Evolutionary conservation across 2,329 filamentous ascomycete species (phyloP).

Genomic region (Penicillium sp.): DNA sequence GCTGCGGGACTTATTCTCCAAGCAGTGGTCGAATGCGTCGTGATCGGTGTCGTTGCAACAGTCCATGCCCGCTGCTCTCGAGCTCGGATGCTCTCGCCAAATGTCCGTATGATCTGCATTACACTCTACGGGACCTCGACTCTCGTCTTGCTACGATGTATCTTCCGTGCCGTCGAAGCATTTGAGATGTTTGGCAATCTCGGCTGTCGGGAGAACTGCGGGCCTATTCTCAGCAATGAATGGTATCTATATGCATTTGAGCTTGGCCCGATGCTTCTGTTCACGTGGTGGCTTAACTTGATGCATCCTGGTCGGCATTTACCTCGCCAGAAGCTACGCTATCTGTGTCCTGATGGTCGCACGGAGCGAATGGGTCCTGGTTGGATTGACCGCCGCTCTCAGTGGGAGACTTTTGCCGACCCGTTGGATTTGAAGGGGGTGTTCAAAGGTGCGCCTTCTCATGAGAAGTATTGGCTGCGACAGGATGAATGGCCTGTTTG

Average conservation of each 20-base stretch:
- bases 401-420: conserved; percentile 31
- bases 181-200: conserved; percentile 28
- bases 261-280: conserved; percentile 38
- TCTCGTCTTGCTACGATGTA: conserved; percentile 37
- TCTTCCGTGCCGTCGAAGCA: conserved; percentile 38
- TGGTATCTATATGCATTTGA: conserved; percentile 43
- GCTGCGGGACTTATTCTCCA: conserved; percentile 33
- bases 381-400: conserved; percentile 31
- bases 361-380: conserved; percentile 36
- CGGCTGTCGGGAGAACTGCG: conserved; percentile 27
- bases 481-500: conserved; percentile 30
- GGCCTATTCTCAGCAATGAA: conserved; percentile 31
- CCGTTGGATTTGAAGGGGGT: conserved; percentile 30
- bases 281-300: conserved; percentile 38
- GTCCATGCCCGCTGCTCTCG: conserved; percentile 27
- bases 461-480: conserved; percentile 33
- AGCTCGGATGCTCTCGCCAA: conserved; percentile 26
- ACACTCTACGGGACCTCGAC: conserved; percentile 40
- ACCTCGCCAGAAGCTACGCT: conserved; percentile 28
- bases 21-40: conserved; percentile 31
- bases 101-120: conserved; percentile 34
- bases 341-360: conserved; percentile 31
- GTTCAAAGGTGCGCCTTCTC: conserved; percentile 25
- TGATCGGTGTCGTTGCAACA: conserved; percentile 27
- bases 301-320: conserved; percentile 39